Percentiles rank a stretch among this genome's conserved stretches.
Evolutionary conservation across 345 rosid genomes (phyloP).

Genomic region (Passiflora organensis): DNA sequence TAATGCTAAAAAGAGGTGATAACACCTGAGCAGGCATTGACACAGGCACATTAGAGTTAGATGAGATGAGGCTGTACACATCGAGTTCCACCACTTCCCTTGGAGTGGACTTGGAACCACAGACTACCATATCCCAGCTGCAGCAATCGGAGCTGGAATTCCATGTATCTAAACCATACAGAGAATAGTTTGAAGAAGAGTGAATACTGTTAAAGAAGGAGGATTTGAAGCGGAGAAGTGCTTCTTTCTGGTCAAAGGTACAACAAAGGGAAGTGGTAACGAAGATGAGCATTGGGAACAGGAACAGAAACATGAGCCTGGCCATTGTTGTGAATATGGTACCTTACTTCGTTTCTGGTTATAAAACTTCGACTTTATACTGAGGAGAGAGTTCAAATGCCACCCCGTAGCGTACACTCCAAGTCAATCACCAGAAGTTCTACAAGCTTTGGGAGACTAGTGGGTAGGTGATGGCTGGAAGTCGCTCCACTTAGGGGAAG

Average conservation of each 20-base stretch:
- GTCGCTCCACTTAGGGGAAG: no score
- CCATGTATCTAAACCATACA: constrained; percentile 24
- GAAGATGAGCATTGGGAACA: constrained; percentile 6
- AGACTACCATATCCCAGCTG: constrained; percentile 26
- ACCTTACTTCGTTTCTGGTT: no score
- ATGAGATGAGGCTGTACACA: constrained; percentile 12
- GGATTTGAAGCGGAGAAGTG: constrained; percentile 33
- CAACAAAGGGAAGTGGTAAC: constrained; percentile 19
- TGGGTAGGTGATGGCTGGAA: no score
- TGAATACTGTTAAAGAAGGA: constrained; percentile 3
- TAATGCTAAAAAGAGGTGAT: constrained; percentile 21
- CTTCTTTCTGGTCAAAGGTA: constrained; percentile 25
- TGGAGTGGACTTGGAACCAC: constrained; percentile 9
- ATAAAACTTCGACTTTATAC: no score
- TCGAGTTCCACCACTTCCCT: constrained; percentile 16
- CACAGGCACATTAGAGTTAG: neutral
- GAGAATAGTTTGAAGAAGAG: constrained; percentile 15
- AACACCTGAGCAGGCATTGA: constrained; percentile 15
- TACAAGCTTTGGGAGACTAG: no score
- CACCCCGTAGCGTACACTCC: no score
- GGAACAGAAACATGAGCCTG: neutral
- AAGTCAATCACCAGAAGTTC: no score
- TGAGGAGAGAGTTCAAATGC: no score
- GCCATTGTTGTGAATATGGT: neutral
- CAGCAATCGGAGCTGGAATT: constrained; percentile 27